A percentile compares a stretch with the other conserved stretches of the same genome.
These are phyloP conservation scores for Rubus idaeus DNA, from an alignment of 306 rosid species.

Conservation along the genomic window DNA sequence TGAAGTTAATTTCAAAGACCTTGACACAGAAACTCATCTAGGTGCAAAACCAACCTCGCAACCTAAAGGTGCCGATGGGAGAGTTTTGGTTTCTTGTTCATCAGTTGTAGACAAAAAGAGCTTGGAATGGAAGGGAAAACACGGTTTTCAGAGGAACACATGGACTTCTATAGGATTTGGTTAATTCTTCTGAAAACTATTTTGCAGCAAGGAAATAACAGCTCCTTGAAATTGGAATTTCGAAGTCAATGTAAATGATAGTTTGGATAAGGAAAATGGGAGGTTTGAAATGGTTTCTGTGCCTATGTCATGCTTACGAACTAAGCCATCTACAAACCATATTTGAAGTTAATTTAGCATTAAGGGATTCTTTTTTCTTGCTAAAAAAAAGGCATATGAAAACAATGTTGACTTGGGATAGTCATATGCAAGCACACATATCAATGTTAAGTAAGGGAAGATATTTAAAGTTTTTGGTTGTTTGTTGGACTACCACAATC, in stretches of 20 bases:
- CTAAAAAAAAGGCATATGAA: background rate
- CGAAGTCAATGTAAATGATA: conserved; percentile 45
- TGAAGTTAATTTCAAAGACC: conserved; percentile 19
- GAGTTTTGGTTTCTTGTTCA: conserved; percentile 29
- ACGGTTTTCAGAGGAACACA: conserved; percentile 17
- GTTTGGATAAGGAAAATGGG: conserved; percentile 56
- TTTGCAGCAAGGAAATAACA: conserved; percentile 64
- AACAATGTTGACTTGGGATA: no score
- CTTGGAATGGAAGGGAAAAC: conserved; percentile 28
- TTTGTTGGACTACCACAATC: no score
- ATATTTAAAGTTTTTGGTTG: no score
- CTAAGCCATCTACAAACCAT: conserved; percentile 18
- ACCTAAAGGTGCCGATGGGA: conserved; percentile 23
- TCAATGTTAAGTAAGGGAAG: no score
- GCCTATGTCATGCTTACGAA: conserved; percentile 53
- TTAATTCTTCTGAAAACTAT: conserved; percentile 59
- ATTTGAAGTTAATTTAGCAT: background rate
- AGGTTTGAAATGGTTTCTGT: conserved; percentile 68
- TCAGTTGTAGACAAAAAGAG: conserved; percentile 20
- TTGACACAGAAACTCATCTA: conserved; percentile 12
- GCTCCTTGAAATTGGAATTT: conserved; percentile 52
- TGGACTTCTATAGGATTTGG: conserved; percentile 54
- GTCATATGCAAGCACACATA: no score
- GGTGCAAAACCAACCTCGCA: conserved; percentile 7
- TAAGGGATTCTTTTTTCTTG: background rate